phyloP scores from a whole-genome alignment of 202 grass and related monocot species.

The Carex arenaria region DNA sequence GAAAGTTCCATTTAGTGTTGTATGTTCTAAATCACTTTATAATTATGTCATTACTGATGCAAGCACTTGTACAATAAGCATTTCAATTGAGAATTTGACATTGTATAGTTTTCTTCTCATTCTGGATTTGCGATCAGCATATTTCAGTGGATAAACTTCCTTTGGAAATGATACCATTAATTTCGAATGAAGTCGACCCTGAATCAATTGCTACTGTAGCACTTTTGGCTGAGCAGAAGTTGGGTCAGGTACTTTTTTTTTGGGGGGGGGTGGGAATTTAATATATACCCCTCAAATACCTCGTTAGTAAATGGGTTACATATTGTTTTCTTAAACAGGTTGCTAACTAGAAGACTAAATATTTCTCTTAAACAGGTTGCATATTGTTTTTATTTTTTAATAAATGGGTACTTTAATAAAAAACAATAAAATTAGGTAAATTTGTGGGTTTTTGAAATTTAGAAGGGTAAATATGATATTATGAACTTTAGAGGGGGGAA shows the following conservation, averaged over 20 bases:
- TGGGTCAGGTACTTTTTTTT: conserved; percentile 31
- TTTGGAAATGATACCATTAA: conserved; percentile 24
- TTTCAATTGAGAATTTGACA: not conserved
- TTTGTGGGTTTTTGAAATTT: too few species aligned
- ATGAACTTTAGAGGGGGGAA: too few species aligned
- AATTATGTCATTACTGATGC: not conserved
- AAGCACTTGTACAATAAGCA: not conserved
- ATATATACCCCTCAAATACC: too few species aligned
- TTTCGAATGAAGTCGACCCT: conserved; percentile 30
- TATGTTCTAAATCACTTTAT: conserved; percentile 31
- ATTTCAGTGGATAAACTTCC: conserved; percentile 55
- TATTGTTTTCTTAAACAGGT: too few species aligned
- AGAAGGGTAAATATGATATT: too few species aligned
- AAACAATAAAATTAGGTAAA: too few species aligned
- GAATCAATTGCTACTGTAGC: conserved; percentile 40
- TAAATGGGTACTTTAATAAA: too few species aligned
- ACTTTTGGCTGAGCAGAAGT: conserved; percentile 58
- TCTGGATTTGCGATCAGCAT: conserved; percentile 33
- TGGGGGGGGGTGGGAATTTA: too few species aligned
- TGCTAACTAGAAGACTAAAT: too few species aligned
- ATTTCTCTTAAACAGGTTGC: too few species aligned
- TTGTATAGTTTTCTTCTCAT: conserved; percentile 14
- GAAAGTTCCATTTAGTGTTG: conserved; percentile 47
- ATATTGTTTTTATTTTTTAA: too few species aligned
- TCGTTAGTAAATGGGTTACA: too few species aligned